Evolutionary conservation across 2,329 filamentous ascomycete species (phyloP), one percentile per base, ranked within the genome.

Genomic region (Didymella segeticola): DNA sequence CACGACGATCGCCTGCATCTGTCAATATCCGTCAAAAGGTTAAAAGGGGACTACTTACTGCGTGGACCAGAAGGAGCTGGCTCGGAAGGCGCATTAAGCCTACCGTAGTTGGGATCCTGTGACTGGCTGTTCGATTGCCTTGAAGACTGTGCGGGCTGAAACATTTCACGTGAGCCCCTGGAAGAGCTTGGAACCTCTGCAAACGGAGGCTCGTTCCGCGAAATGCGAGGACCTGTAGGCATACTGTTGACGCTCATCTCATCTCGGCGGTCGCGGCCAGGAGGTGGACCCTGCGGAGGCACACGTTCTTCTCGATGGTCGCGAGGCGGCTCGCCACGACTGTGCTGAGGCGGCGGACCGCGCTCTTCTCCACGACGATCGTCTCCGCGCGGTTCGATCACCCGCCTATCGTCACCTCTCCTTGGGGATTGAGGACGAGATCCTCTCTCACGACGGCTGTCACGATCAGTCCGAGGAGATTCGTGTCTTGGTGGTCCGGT

Each of bases 61-160:
- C 81, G 77, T 45, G 84, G 84, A 1, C 83, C 85, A 31, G 81
- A 83, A 20, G 84, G 83, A 43, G 66, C 60, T 75, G 79, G 48
- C 17, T 86, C 79, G 17, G 71, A 61, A n/a, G 75, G 74, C 23
- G 71, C 71, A 56, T 82, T 83, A 15, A 82, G 67, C 30, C 80
- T 73, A 25, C 79, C 80, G 61, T 80, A 82, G 42, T 76, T 78
- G 10, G 79, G 76, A 48, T 83, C 80, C 47, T 76, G 72, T 14
- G 72, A 53, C 45, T 63, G 64, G 26, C 69, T 60, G 9, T 73
- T 73, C n/a, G 75, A 70, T 17, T 66, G 64, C 3, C 75, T 70
- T 37, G 70, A 50, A 25, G 68, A 60, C 26, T 74, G 63, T 25
- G 69, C 58, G 17, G 71, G 65, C 47, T 76, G 69, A 58, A 77